phyloP scores from a whole-genome alignment of 2,329 filamentous ascomycete genomes.

The Pestalotiopsis sp. region DNA sequence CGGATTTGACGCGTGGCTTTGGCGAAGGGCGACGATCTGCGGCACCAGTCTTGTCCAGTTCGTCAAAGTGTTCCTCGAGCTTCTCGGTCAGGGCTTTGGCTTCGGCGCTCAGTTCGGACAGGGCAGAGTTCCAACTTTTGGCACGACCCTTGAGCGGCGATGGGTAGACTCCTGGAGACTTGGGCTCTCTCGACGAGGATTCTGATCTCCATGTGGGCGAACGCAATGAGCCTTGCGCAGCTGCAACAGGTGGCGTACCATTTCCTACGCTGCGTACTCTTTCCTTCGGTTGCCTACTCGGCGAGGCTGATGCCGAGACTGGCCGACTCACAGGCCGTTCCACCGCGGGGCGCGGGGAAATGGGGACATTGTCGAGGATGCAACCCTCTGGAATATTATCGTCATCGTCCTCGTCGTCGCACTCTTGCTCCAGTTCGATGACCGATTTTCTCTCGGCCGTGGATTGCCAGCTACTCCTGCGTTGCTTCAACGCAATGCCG shows the following conservation, averaged over 20 bases:
- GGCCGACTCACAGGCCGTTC: constrained; percentile 58
- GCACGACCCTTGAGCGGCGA: constrained; percentile 56
- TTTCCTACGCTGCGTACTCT: constrained; percentile 61
- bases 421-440: constrained; percentile 74
- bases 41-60: constrained; percentile 51
- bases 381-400: constrained; percentile 80
- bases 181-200: constrained; percentile 32
- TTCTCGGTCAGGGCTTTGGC: constrained; percentile 76
- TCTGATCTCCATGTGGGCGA: constrained; percentile 58
- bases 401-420: constrained; percentile 65
- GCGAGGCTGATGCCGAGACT: constrained; percentile 55
- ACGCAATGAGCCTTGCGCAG: constrained; percentile 61
- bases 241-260: constrained; percentile 61
- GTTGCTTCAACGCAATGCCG: constrained; percentile 39
- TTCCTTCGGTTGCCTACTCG: constrained; percentile 52
- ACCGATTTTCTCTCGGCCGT: constrained; percentile 65
- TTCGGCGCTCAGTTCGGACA: constrained; percentile 70
- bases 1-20: constrained; percentile 62
- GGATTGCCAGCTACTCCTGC: constrained; percentile 73
- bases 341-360: constrained; percentile 68
- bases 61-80: constrained; percentile 75
- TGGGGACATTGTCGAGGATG: constrained; percentile 79
- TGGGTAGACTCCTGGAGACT: constrained; percentile 33
- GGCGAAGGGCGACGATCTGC: constrained; percentile 28
- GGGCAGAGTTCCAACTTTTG: constrained; percentile 74